Evolutionary conservation across 2,329 filamentous ascomycete genomes (phyloP), one percentile per base, ranked within the genome.

Genomic region (Conoideocrella luteorostrata): DNA sequence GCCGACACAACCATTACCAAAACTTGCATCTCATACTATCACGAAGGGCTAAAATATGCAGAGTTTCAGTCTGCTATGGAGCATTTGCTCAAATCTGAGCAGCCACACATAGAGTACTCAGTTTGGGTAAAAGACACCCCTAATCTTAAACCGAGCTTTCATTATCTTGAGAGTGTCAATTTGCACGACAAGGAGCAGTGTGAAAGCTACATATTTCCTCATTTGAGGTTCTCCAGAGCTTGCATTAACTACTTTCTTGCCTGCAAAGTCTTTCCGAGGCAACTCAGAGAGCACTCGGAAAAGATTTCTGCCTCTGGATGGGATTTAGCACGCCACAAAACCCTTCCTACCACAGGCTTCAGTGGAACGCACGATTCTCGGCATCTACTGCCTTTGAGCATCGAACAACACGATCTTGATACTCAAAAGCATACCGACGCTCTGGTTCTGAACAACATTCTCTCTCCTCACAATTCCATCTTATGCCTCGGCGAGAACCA

Each of bases 271-370:
- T 86, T 85, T 47, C 70, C 78, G 0, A 75, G 68, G 34, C 72
- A 80, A n/a, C 71, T 78, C 52, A 77, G 72, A 24, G 74, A 84
- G 46, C 86, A 83, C 37, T 70, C 74, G 0, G 45, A 67, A 6
- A 85, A 85, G 45, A 58, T 86, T 0, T 77, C 74, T 0, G 69
- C 77, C 0, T 86, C 80, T 0, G 81, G 79, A 0, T 86, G 82
- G 82, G 80, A 86, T n/a, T n/a, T n/a, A n/a, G n/a, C n/a, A n/a
- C n/a, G n/a, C n/a, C n/a, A n/a, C n/a, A n/a, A n/a, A n/a, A n/a
- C n/a, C n/a, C n/a, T n/a, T n/a, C n/a, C n/a, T n/a, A 84, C 81
- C 0, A 86, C 82, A 0, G 84, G 84, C 0, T 88, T 89, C 55
- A 84, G 78, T 7, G 84, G 84, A 0, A 88, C 84, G 0, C 87